Evolutionary conservation across 257 asterid species (phyloP), one percentile per base, ranked within the genome.

Genomic region (Echites panduratus): DNA sequence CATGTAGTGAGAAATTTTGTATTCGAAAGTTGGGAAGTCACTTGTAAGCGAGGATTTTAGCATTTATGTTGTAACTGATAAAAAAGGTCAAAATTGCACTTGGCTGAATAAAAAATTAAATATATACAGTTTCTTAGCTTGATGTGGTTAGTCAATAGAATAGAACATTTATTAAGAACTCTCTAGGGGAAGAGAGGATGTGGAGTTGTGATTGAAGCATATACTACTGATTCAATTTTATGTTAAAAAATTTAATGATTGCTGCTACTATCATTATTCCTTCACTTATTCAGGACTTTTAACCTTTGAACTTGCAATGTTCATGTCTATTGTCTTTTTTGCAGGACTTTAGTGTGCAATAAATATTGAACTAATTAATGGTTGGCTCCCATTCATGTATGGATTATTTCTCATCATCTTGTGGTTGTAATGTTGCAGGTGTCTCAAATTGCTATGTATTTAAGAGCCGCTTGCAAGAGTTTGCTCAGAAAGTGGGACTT

Each of bases 401-500:
- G 35, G 68, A 12, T 35, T 17, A 62, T 7, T 63, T 35, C 35
- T 35, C 45, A 63, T 38, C n/a, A 10, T 32, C 24, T 62, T 14
- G 0, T 62, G 12, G 24, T 78, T 57, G 48, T 52, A 62, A 38
- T 38, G 71, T 83, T 74, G 49, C 81, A 92, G 99, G 92, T 76
- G 87, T 92, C 69, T 83, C 96, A 13, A 86, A 76, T 26, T 95
- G 97, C 81, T 92, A 89, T 74, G 86, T 95, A 48, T 95, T 95
- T 80, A 95, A 95, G 86, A 92, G 97, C 79, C 98, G 88, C 26
- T 82, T 95, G 87, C 99, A 95, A 77, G 97, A 95, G 81, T 92
- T 86, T 81, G 92, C 92, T 49, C 99, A 92, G 82, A 95, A 88
- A 81, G 91, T 83, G 50, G 98, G 98, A 75, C 74, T 86, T 57